Base-by-base conservation (phyloP, 257 asterid species). In the Sherardia arvensis region DNA sequence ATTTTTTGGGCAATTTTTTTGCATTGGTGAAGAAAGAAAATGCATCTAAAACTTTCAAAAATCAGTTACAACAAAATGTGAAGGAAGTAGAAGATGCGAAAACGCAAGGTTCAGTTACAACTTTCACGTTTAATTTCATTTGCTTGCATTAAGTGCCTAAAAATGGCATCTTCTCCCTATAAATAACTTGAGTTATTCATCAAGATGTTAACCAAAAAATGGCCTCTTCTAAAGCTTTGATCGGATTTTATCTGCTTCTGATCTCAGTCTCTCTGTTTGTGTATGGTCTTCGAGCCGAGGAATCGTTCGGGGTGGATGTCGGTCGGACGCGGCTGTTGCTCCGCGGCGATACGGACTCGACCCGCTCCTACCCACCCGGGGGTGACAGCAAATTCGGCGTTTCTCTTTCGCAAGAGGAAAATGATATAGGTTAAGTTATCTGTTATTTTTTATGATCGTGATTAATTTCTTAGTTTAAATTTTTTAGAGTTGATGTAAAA, bases 181-280 rank as follows among this genome's bases (percentile, higher is more conserved):
- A 53, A 53, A 51, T 51, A 20, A 12, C 22, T 48, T 20, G 3
- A 20, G 6, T 20, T 7, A 18, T 54, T 25, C 59, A 9, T 53
- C 57, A 53, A 53, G 12, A 1, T 5, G 12, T 23, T 53, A 21
- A 7, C 25, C 8, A 33, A 11, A 22, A 9, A 9, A 53, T 71
- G 78, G 77, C 76, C 63, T 67, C 49, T 10, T 60, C 69, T 45
- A 78, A 71, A 64, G 66, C 66, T 53, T 30, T 67, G 67, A 43
- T 47, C 25, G 28, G 73, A 47, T 72, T 63, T 63, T 69, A 43
- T 36, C 60, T 73, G 51, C 62, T 81, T 36, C 60, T 73, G 45
- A 53, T 81, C 69, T 56, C 68, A 5, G 11, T 57, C 55, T 47
- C 69, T 45, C 59, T 78, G 25, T n/a, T 73, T 40, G 5, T 59